Evolutionary conservation across 345 rosid genomes (phyloP).

Genomic region (Brassica cretica): DNA sequence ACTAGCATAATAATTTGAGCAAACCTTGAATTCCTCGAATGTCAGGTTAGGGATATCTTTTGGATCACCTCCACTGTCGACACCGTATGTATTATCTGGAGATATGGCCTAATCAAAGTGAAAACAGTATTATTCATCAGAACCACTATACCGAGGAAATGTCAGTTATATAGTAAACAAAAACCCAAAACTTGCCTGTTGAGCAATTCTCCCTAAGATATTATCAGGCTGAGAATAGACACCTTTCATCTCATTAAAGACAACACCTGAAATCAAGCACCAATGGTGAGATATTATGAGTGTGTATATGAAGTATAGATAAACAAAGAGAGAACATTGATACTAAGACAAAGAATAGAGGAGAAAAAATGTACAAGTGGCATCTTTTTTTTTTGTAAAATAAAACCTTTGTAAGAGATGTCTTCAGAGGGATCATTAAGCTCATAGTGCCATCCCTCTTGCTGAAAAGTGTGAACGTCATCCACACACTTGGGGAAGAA

Average conservation of each 20-base stretch:
- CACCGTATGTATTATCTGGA: constrained; percentile 93
- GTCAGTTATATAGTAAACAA: constrained; percentile 8
- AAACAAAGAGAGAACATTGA: constrained; percentile 9
- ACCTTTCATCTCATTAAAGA: constrained; percentile 98
- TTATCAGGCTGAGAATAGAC: constrained; percentile 98
- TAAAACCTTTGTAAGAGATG: constrained; percentile 81
- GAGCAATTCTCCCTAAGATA: constrained; percentile 74
- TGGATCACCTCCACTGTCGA: constrained; percentile 99
- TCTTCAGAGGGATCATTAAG: constrained; percentile 85
- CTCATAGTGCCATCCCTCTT: constrained; percentile 99
- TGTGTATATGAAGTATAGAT: constrained; percentile 1
- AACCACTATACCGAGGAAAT: constrained; percentile 7
- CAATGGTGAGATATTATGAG: constrained; percentile 4
- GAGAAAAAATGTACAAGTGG: constrained; percentile 8
- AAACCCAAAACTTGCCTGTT: constrained; percentile 58
- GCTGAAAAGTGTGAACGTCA: constrained; percentile 88
- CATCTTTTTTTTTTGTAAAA: not conserved
- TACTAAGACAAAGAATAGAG: not conserved
- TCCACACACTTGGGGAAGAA: constrained; percentile 96
- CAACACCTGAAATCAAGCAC: constrained; percentile 70
- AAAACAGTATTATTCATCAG: constrained; percentile 15
- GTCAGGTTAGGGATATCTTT: constrained; percentile 81
- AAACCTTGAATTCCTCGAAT: constrained; percentile 84
- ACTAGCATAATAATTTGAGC: constrained; percentile 10
- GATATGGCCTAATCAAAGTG: constrained; percentile 66